Evolutionary conservation across 2,329 filamentous ascomycete genomes (phyloP).

Genomic region (Thermoascus crustaceus): DNA sequence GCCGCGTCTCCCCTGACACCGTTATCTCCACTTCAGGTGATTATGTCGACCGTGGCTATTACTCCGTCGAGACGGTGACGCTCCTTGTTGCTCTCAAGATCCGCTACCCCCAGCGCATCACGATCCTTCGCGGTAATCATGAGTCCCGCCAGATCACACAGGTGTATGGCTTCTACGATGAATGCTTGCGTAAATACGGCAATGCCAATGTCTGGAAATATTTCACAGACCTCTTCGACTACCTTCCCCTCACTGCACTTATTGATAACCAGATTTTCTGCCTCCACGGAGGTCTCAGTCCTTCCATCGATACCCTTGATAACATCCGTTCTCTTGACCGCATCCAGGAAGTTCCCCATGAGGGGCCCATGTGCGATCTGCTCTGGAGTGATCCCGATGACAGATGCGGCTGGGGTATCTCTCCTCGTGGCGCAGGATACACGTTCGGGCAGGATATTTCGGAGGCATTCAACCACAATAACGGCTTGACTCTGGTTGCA

Average conservation of each 20-base stretch:
- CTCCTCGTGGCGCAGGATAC: slow-evolving; percentile 86
- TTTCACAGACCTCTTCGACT: slow-evolving; percentile 99
- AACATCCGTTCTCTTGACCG: slow-evolving; percentile 93
- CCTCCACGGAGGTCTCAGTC: slow-evolving; percentile 91
- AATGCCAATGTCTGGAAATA: slow-evolving; percentile 99
- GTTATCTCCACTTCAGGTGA: slow-evolving; percentile 55
- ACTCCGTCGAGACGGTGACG: slow-evolving; percentile 96
- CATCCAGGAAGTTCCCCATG: slow-evolving; percentile 96
- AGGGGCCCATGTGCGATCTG: slow-evolving; percentile 96
- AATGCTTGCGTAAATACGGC: slow-evolving; percentile 95
- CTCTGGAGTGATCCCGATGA: slow-evolving; percentile 98
- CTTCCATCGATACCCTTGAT: slow-evolving; percentile 91
- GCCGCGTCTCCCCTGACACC: slow-evolving; percentile 10
- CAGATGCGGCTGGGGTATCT: slow-evolving; percentile 91
- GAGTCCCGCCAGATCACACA: slow-evolving; percentile 98
- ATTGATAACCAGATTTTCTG: slow-evolving; percentile 99
- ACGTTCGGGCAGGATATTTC: slow-evolving; percentile 96
- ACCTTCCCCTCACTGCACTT: slow-evolving; percentile 89
- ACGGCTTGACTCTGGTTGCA: slow-evolving; percentile 89
- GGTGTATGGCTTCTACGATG: slow-evolving; percentile 98
- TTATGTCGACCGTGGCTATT: slow-evolving; percentile 98
- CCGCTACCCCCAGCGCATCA: slow-evolving; percentile 94
- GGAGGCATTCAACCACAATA: slow-evolving; percentile 99
- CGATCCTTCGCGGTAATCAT: slow-evolving; percentile 96
- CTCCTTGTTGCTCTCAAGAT: slow-evolving; percentile 96